Evolutionary conservation across 768 basidiomycete genomes (phyloP).

Genomic region (Hysterangium stoloniferum): DNA sequence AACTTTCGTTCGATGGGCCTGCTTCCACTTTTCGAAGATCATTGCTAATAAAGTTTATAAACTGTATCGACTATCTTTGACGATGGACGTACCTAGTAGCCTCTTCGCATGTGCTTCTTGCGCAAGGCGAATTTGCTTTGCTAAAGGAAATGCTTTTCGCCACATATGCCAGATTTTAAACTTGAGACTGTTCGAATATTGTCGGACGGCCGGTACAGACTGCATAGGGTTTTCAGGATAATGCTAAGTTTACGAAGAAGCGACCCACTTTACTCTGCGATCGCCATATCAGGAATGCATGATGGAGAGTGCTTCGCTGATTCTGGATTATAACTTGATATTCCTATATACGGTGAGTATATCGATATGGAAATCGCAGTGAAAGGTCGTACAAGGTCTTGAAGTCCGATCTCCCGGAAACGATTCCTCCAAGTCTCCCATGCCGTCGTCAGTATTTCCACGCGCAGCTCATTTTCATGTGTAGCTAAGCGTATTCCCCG

Average conservation of each 20-base stretch:
- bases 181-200: conserved; percentile 57
- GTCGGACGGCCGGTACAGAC: conserved; percentile 75
- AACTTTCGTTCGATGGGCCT: conserved; percentile 58
- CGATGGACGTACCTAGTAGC: conserved; percentile 46
- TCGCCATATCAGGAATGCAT: conserved; percentile 69
- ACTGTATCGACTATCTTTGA: neutral
- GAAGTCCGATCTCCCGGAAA: conserved; percentile 56
- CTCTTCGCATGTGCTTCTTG: conserved; percentile 48
- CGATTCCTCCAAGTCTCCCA: conserved; percentile 82
- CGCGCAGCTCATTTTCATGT: conserved; percentile 56
- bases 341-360: conserved; percentile 35
- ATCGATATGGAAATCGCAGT: neutral
- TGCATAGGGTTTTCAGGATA: conserved; percentile 21
- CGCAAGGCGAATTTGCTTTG: conserved; percentile 56
- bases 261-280: conserved; percentile 58
- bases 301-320: conserved; percentile 53
- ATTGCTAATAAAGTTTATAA: conserved; percentile 32
- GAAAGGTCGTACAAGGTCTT: conserved; percentile 43
- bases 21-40: conserved; percentile 58
- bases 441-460: conserved; percentile 39
- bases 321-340: conserved; percentile 49
- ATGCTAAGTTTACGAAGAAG: neutral
- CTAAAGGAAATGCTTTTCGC: conserved; percentile 64
- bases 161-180: conserved; percentile 55
- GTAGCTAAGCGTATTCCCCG: conserved; percentile 50